These are phyloP conservation scores for Antitrichia curtipendula DNA, from an alignment of 225 moss, liverwort and hornwort genomes.

Conservation along the genomic window DNA sequence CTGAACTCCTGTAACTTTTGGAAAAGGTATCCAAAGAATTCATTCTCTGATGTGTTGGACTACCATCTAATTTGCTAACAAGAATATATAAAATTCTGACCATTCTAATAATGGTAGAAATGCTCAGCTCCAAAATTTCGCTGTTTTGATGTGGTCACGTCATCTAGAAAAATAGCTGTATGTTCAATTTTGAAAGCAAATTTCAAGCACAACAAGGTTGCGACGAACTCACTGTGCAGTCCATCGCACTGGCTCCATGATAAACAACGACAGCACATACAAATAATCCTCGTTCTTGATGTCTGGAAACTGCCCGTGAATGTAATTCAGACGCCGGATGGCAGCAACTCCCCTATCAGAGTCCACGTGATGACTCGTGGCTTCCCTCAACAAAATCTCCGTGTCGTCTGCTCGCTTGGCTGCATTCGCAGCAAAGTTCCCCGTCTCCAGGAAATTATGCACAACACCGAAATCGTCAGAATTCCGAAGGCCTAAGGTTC, in stretches of 20 bases:
- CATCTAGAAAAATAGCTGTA: neutral
- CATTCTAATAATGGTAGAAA: neutral
- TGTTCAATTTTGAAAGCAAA: neutral
- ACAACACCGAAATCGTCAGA: neutral
- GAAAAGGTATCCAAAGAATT: neutral
- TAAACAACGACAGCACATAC: constrained; percentile 16
- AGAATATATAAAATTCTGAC: neutral
- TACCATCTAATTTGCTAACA: neutral
- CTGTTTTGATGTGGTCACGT: too few relatives aligned
- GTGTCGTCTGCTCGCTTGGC: constrained; percentile 30
- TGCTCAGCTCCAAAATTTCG: too few relatives aligned
- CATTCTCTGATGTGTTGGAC: neutral
- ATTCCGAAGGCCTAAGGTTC: neutral
- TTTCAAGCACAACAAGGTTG: neutral
- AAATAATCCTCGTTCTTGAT: constrained; percentile 25
- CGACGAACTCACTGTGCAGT: neutral
- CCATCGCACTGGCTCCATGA: constrained; percentile 15
- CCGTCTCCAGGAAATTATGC: neutral
- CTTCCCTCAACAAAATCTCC: constrained; percentile 17
- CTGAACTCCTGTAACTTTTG: neutral
- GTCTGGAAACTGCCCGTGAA: constrained; percentile 15
- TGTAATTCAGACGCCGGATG: constrained; percentile 22
- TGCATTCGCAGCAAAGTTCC: neutral
- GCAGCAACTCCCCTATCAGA: constrained; percentile 15
- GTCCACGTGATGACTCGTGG: constrained; percentile 16